Evolutionary conservation across 345 rosid genomes (phyloP).

Genomic region (Gossypium sturtianum): DNA sequence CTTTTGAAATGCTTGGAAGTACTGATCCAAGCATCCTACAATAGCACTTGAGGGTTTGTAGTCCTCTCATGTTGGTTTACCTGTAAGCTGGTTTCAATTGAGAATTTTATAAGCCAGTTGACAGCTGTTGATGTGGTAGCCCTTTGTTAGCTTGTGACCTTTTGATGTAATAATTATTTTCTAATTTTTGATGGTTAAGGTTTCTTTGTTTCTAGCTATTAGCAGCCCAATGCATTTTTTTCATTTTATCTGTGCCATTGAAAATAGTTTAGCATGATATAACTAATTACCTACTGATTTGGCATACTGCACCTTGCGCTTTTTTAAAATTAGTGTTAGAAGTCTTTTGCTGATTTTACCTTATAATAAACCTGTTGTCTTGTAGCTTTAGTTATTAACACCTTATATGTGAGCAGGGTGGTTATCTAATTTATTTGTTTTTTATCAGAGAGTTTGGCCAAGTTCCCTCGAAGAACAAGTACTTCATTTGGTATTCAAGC

Average conservation of each 20-base stretch:
- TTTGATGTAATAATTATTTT: background rate
- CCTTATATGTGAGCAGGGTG: background rate
- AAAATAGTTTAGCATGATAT: background rate
- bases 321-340: background rate
- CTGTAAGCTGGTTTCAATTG: background rate
- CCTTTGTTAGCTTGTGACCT: background rate
- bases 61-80: background rate
- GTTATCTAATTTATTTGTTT: slow-evolving; percentile 10
- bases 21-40: background rate
- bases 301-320: background rate
- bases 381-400: background rate
- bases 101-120: background rate
- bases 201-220: background rate
- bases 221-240: background rate
- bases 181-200: background rate
- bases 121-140: background rate
- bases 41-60: background rate
- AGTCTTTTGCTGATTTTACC: background rate
- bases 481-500: slow-evolving; percentile 47
- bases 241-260: background rate
- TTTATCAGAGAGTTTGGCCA: slow-evolving; percentile 83
- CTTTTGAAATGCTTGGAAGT: background rate
- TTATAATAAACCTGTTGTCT: background rate
- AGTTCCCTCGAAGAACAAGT: slow-evolving; percentile 75
- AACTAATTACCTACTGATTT: background rate